These are phyloP conservation scores for Prunus davidiana DNA, from an alignment of 306 rosid species.

Conservation along the genomic window DNA sequence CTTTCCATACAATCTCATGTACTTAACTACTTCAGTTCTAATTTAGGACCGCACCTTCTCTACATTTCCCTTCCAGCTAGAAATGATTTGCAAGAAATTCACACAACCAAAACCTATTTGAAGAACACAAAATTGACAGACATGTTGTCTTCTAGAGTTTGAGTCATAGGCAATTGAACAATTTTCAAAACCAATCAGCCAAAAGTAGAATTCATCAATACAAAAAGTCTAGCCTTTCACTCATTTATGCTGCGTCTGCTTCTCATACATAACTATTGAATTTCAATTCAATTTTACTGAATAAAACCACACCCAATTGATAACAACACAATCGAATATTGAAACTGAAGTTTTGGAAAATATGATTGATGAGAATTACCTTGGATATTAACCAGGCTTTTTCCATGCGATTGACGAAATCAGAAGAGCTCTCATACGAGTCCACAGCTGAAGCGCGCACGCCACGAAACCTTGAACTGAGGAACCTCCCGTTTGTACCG, in stretches of 20 bases:
- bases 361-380: constrained; percentile 28
- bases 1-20: not conserved
- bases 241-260: not conserved
- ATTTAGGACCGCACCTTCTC: not conserved
- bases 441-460: constrained; percentile 70
- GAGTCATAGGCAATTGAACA: too few species aligned
- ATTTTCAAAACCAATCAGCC: not conserved
- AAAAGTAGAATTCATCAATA: not conserved
- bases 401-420: constrained; percentile 76
- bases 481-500: constrained; percentile 20
- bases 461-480: constrained; percentile 27
- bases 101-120: not conserved
- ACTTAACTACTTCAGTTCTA: not conserved
- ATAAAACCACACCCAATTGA: not conserved
- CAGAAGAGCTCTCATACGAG: constrained; percentile 62
- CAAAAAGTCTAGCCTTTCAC: not conserved
- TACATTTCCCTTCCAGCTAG: not conserved
- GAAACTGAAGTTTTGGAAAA: not conserved
- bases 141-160: too few species aligned
- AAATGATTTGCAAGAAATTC: not conserved
- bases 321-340: not conserved
- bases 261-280: not conserved
- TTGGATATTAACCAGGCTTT: constrained; percentile 86
- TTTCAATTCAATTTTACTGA: not conserved
- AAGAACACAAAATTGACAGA: too few species aligned